Conservation (phyloP, 2,329 filamentous ascomycete species). For the Penicillium sp. region DNA sequence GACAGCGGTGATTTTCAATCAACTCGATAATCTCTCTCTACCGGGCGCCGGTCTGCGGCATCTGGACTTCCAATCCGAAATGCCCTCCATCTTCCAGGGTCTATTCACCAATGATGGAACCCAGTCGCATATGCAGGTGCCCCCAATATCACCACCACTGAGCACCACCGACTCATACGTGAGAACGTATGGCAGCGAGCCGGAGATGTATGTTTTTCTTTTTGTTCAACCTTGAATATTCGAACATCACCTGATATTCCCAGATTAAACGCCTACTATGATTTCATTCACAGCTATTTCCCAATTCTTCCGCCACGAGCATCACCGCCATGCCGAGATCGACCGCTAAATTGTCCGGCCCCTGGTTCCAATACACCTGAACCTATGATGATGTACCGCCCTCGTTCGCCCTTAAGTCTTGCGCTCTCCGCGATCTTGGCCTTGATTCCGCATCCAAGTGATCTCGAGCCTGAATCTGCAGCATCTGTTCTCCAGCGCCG, state of each 20-base stretch:
- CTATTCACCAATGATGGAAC: slow-evolving; percentile 32
- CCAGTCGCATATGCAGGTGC: slow-evolving; percentile 30
- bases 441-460: slow-evolving; percentile 45
- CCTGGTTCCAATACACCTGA: slow-evolving; percentile 34
- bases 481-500: slow-evolving; percentile 40
- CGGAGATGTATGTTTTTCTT: slow-evolving; percentile 40
- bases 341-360: slow-evolving; percentile 35
- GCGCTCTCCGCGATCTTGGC: slow-evolving; percentile 47
- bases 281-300: slow-evolving; percentile 50
- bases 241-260: slow-evolving; percentile 16
- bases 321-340: slow-evolving; percentile 31
- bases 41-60: slow-evolving; percentile 44
- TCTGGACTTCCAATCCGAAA: slow-evolving; percentile 41
- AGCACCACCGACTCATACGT: slow-evolving; percentile 33
- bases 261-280: slow-evolving; percentile 50
- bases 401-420: slow-evolving; percentile 46
- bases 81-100: slow-evolving; percentile 42
- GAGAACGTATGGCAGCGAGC: slow-evolving; percentile 43
- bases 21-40: slow-evolving; percentile 44
- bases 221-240: neutral
- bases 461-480: slow-evolving; percentile 38
- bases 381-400: slow-evolving; percentile 36
- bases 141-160: slow-evolving; percentile 30
- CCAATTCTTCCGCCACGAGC: slow-evolving; percentile 46
- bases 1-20: slow-evolving; percentile 40